Evolutionary conservation across 208 protist genomes (phyloP).

Genomic region (Hexamita inflata): DNA sequence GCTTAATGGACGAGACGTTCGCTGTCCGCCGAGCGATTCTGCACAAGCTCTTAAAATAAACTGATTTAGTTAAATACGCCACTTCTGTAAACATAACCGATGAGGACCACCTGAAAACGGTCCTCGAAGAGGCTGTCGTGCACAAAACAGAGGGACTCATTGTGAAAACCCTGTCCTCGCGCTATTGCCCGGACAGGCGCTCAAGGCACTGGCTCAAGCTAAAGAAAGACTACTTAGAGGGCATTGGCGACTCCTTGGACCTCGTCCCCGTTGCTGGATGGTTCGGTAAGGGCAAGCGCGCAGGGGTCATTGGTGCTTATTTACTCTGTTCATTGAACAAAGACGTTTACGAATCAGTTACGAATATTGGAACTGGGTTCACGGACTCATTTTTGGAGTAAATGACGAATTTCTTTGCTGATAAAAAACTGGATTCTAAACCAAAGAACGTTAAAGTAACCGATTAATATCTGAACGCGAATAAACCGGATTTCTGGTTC

Average conservation of each 20-base stretch:
- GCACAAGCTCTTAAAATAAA: conserved; percentile 34
- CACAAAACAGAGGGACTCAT: conserved; percentile 82
- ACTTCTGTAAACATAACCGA: conserved; percentile 59
- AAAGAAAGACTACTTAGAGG: conserved; percentile 95
- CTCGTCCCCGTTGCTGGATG: conserved; percentile 91
- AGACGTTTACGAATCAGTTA: conserved; percentile 87
- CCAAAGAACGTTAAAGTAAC: neutral
- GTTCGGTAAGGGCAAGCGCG: conserved; percentile 87
- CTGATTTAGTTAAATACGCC: conserved; percentile 27
- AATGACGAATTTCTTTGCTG: neutral
- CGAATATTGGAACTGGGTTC: conserved; percentile 91
- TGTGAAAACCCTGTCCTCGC: conserved; percentile 78
- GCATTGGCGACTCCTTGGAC: conserved; percentile 84
- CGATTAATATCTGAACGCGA: too few species aligned
- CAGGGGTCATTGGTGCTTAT: conserved; percentile 86
- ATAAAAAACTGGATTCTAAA: neutral
- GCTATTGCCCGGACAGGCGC: conserved; percentile 84
- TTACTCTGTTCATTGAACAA: conserved; percentile 88
- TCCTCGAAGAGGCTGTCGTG: conserved; percentile 68
- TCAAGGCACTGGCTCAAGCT: conserved; percentile 91
- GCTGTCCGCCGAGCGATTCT: conserved; percentile 11
- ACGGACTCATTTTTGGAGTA: conserved; percentile 57
- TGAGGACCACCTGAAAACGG: conserved; percentile 74
- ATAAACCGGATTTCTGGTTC: conserved; percentile 13
- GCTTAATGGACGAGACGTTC: neutral